These are phyloP conservation scores for Clitocybe nebularis DNA, from an alignment of 1,284 basidiomycete species.

Conservation along the genomic window DNA sequence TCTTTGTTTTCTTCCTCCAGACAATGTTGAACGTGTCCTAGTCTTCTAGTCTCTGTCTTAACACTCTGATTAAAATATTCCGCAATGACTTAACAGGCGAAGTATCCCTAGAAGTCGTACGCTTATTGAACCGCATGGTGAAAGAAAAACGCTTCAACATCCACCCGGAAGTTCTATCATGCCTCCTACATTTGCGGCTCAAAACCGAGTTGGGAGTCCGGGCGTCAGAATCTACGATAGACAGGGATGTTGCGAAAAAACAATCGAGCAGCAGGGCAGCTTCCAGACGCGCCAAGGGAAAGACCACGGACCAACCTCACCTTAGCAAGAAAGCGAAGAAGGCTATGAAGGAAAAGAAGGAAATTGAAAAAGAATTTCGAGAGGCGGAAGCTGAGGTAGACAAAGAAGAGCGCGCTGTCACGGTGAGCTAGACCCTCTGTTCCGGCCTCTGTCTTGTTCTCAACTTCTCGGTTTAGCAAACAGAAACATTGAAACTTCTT, in stretches of 20 bases:
- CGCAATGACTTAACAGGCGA: conserved; percentile 74
- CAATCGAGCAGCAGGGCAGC: conserved; percentile 49
- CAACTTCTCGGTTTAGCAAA: conserved; percentile 63
- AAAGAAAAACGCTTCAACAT: conserved; percentile 91
- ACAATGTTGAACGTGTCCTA: conserved; percentile 22
- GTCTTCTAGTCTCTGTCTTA: conserved; percentile 80
- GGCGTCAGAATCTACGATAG: conserved; percentile 62
- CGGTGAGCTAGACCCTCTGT: conserved; percentile 48
- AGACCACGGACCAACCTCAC: conserved; percentile 62
- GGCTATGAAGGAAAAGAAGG: conserved; percentile 77
- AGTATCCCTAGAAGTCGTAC: conserved; percentile 85
- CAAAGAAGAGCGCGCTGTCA: conserved; percentile 82
- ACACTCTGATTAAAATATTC: conserved; percentile 80
- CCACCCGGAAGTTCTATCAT: conserved; percentile 85
- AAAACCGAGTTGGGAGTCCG: conserved; percentile 84
- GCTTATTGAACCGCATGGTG: conserved; percentile 92
- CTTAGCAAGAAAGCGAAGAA: conserved; percentile 87
- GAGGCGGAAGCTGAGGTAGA: conserved; percentile 96
- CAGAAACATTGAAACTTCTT: conserved; percentile 95
- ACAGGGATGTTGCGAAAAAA: conserved; percentile 41
- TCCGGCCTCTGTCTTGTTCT: conserved; percentile 9
- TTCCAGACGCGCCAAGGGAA: conserved; percentile 49
- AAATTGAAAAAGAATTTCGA: conserved; percentile 84
- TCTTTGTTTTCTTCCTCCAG: conserved; percentile 7
- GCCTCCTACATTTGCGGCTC: conserved; percentile 83